Evolutionary conservation across 1,284 basidiomycete species (phyloP).

Genomic region (Sphagnurus paluster): DNA sequence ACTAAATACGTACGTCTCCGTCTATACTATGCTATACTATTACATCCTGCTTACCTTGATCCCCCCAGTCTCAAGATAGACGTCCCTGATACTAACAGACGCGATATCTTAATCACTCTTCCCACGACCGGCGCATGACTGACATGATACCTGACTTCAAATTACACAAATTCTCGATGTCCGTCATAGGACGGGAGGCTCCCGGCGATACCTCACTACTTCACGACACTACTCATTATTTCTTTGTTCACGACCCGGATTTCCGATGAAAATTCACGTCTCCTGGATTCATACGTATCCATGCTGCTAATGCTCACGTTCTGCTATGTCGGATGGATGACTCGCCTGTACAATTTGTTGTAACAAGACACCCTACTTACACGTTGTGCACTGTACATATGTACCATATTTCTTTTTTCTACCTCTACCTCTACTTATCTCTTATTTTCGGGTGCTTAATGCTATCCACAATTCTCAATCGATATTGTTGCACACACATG

Average conservation of each 20-base stretch:
- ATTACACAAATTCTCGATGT: not conserved
- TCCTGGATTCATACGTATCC: no score
- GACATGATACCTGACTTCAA: no score
- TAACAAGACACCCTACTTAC: slow-evolving; percentile 9
- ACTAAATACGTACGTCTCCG: slow-evolving; percentile 9
- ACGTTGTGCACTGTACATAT: slow-evolving; percentile 11
- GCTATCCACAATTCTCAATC: not conserved
- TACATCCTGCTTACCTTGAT: not conserved
- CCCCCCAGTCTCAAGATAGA: not conserved
- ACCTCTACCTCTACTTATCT: not conserved
- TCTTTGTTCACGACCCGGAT: slow-evolving; percentile 7
- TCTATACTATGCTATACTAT: not conserved
- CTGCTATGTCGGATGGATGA: not conserved
- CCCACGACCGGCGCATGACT: slow-evolving; percentile 1
- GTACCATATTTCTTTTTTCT: slow-evolving; percentile 10
- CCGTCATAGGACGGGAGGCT: not conserved
- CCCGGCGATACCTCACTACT: slow-evolving; percentile 6
- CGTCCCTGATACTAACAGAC: not conserved
- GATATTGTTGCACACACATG: no score
- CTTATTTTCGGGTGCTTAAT: not conserved
- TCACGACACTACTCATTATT: not conserved
- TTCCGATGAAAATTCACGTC: no score
- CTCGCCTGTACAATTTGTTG: slow-evolving; percentile 13
- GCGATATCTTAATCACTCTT: slow-evolving; percentile 3
- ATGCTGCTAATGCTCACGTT: no score